Conservation (phyloP, 257 asterid species). For the Lycium ferocissimum region DNA sequence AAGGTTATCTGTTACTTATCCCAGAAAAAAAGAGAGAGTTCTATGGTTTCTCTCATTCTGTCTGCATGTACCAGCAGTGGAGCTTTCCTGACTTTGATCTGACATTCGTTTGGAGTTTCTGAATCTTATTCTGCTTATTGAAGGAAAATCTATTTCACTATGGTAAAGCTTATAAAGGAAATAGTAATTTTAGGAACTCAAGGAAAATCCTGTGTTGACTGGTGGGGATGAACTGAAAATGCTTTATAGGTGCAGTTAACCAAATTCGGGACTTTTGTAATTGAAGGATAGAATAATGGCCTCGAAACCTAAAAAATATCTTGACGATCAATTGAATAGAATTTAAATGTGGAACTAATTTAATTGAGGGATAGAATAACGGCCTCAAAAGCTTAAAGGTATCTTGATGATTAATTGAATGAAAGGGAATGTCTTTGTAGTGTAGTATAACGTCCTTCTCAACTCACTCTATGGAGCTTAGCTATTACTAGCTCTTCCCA, state of each 20-base stretch:
- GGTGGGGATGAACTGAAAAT: constrained; percentile 26
- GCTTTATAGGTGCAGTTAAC: background rate
- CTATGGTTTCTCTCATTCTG: constrained; percentile 24
- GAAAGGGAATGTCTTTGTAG: constrained; percentile 6
- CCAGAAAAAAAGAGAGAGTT: background rate
- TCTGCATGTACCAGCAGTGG: constrained; percentile 13
- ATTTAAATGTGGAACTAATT: background rate
- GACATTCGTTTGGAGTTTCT: background rate
- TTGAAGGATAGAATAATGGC: background rate
- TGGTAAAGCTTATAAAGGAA: constrained; percentile 18
- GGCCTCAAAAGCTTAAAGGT: constrained; percentile 1
- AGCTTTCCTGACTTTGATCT: constrained; percentile 8
- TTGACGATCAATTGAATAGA: constrained; percentile 16
- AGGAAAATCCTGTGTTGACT: background rate
- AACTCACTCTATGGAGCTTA: background rate
- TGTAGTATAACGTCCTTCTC: background rate
- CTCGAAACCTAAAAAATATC: constrained; percentile 17
- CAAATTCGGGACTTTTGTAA: background rate
- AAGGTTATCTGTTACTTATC: constrained; percentile 23
- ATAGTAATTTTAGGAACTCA: background rate
- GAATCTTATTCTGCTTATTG: background rate
- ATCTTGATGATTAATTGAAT: background rate
- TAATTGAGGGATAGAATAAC: background rate
- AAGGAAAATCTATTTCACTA: constrained; percentile 25
- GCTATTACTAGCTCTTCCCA: constrained; percentile 7